A percentile compares a stretch with the other conserved stretches of the same genome.
These are phyloP conservation scores for Alternaria sp. DNA, from an alignment of 2,329 filamentous ascomycete species.

Conservation along the genomic window DNA sequence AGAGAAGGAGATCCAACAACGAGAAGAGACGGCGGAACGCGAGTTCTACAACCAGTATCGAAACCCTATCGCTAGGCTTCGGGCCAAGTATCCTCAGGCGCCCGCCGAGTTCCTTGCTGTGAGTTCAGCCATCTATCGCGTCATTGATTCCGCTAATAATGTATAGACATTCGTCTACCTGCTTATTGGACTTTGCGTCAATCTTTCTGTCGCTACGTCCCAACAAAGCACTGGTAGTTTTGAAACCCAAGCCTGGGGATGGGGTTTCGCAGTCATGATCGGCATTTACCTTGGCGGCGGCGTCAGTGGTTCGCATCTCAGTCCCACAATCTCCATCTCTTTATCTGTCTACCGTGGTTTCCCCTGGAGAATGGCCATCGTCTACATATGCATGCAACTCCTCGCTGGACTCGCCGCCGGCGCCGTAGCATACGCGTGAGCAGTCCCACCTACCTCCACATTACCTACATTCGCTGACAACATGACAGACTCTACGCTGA, in stretches of 20 bases:
- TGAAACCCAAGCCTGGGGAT: constrained; percentile 51
- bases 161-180: constrained; percentile 39
- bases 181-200: constrained; percentile 60
- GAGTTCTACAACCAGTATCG: constrained; percentile 60
- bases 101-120: constrained; percentile 64
- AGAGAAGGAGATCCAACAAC: constrained; percentile 48
- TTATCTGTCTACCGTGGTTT: constrained; percentile 67
- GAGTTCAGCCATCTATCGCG: not conserved
- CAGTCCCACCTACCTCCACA: too few species aligned
- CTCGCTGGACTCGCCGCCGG: constrained; percentile 61
- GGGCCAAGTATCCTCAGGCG: constrained; percentile 62
- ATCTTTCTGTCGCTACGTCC: constrained; percentile 59
- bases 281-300: constrained; percentile 59
- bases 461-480: constrained; percentile 27
- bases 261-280: constrained; percentile 65
- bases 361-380: constrained; percentile 60
- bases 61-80: constrained; percentile 61
- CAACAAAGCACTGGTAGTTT: constrained; percentile 51
- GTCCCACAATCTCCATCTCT: constrained; percentile 56
- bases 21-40: constrained; percentile 57
- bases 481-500: constrained; percentile 49
- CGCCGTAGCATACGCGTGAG: constrained; percentile 53
- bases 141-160: not conserved
- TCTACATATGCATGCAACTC: constrained; percentile 63
- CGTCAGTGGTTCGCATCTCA: constrained; percentile 60